phyloP scores from a whole-genome alignment of 441 rosid species.

The Bruguiera hainesii region DNA sequence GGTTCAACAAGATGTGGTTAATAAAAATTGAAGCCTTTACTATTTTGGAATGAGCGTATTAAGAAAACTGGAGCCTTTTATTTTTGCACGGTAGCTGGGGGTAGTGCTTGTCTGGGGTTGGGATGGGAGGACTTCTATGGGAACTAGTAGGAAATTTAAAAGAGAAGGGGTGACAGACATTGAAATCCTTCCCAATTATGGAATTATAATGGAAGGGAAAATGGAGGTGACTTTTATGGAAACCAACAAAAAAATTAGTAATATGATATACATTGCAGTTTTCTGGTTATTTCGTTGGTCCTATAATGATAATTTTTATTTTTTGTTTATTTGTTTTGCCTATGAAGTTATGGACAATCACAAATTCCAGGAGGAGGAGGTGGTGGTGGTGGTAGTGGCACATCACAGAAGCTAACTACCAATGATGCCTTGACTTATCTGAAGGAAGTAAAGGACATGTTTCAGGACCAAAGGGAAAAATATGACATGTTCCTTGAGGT shows the following conservation, averaged over 20 bases:
- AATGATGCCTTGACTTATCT: slow-evolving; percentile 85
- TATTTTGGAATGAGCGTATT: too few relatives aligned
- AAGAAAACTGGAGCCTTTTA: too few relatives aligned
- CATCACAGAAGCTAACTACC: slow-evolving; percentile 77
- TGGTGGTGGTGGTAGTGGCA: slow-evolving; percentile 23
- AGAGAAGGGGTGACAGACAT: background rate
- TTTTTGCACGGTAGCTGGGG: too few relatives aligned
- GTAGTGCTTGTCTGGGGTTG: too few relatives aligned
- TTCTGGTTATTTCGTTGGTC: background rate
- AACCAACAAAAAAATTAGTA: too few relatives aligned
- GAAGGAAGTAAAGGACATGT: slow-evolving; percentile 94
- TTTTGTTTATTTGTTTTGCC: slow-evolving; percentile 21
- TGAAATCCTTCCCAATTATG: background rate
- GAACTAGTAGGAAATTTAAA: background rate
- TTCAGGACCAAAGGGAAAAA: slow-evolving; percentile 88
- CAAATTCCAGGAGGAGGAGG: slow-evolving; percentile 38
- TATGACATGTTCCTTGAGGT: slow-evolving; percentile 93
- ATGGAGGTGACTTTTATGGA: background rate
- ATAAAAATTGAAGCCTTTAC: too few relatives aligned
- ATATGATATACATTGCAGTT: background rate
- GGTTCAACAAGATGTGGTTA: too few relatives aligned
- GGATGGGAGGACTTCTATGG: background rate
- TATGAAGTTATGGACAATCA: slow-evolving; percentile 61
- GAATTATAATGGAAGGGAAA: background rate
- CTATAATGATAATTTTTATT: background rate